Evolutionary conservation across 202 grass and related monocot species (phyloP).

Genomic region (Setaria viridis): DNA sequence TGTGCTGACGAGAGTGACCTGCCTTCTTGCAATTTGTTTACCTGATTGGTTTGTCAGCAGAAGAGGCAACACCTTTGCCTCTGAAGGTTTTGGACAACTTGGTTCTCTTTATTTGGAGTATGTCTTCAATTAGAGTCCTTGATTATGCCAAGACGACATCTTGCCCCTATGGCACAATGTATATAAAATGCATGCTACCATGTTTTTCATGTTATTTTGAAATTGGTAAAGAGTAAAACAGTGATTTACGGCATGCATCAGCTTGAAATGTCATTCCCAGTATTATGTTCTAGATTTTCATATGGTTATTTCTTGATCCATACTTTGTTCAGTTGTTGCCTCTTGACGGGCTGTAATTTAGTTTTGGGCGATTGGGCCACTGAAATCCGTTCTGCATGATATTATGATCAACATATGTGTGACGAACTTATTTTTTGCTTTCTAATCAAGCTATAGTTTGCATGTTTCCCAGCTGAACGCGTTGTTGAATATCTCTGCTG

Average conservation of each 20-base stretch:
- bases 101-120: not conserved
- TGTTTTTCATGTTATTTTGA: conserved; percentile 15
- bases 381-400: conserved; percentile 11
- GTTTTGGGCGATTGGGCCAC: not conserved
- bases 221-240: not conserved
- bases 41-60: not conserved
- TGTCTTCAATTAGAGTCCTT: not conserved
- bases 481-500: conserved; percentile 2
- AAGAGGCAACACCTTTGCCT: not conserved
- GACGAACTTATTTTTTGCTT: not conserved
- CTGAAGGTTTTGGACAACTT: not conserved
- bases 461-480: not conserved
- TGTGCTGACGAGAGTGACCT: conserved; percentile 1
- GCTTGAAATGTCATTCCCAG: not conserved
- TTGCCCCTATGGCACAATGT: not conserved
- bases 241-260: not conserved
- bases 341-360: conserved; percentile 29
- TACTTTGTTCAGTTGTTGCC: not conserved
- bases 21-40: not conserved
- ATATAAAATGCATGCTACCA: conserved; percentile 1
- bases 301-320: not conserved
- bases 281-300: conserved; percentile 7
- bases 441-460: not conserved
- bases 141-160: not conserved
- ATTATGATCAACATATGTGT: not conserved